These are phyloP conservation scores for Tremella mesenterica DNA, from an alignment of 768 basidiomycete species.

Conservation along the genomic window DNA sequence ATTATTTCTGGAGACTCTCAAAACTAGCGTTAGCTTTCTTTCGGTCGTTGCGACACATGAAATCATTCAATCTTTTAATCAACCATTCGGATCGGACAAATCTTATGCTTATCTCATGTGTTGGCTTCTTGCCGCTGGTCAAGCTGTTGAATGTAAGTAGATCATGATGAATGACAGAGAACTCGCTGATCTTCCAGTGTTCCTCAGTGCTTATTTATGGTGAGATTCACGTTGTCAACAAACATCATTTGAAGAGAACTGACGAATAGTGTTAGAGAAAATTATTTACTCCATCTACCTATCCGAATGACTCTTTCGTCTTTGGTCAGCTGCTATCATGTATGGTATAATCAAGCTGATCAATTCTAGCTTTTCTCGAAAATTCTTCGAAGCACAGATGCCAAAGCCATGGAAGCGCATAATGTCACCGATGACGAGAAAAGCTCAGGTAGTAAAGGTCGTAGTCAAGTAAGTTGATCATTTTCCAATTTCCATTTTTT, in stretches of 20 bases:
- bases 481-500: background rate
- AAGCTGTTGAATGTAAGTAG: conserved; percentile 21
- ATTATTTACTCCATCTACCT: conserved; percentile 27
- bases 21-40: conserved; percentile 16
- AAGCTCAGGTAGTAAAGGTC: conserved; percentile 11
- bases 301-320: conserved; percentile 28
- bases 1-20: conserved; percentile 13
- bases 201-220: conserved; percentile 5
- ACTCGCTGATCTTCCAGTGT: background rate
- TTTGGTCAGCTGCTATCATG: conserved; percentile 16
- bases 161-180: background rate
- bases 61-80: conserved; percentile 28
- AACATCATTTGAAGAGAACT: background rate
- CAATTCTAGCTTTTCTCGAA: conserved; percentile 29
- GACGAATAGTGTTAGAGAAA: conserved; percentile 24
- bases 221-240: background rate
- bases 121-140: conserved; percentile 28
- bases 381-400: conserved; percentile 31
- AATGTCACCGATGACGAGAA: conserved; percentile 13
- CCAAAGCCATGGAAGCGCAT: conserved; percentile 32
- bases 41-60: conserved; percentile 27
- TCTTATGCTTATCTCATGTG: conserved; percentile 37
- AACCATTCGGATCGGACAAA: conserved; percentile 15
- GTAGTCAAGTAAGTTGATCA: conserved; percentile 26
- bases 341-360: background rate